These are phyloP conservation scores for Lentinus brumalis DNA, from an alignment of 768 basidiomycete species.

Conservation along the genomic window DNA sequence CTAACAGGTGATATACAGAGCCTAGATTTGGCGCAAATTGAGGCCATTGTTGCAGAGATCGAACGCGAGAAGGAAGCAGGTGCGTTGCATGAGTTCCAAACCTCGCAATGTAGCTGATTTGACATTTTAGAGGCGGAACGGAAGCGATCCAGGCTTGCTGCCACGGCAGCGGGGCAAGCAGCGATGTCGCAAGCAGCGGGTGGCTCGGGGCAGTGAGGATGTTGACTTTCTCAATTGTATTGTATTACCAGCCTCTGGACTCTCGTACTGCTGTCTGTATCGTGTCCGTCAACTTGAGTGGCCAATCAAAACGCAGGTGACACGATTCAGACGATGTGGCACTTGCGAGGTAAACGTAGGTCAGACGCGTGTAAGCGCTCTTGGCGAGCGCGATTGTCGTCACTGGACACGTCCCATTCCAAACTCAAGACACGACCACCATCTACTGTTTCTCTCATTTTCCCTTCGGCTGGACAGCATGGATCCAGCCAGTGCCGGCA, in stretches of 20 bases:
- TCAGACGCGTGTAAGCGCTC: not conserved
- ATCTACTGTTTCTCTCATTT: not conserved
- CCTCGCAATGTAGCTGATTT: slow-evolving; percentile 4
- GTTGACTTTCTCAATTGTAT: slow-evolving; percentile 12
- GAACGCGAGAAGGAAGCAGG: slow-evolving; percentile 97
- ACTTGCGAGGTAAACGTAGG: not conserved
- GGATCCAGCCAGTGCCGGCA: slow-evolving; percentile 2
- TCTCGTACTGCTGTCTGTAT: not conserved
- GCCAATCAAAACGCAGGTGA: no score
- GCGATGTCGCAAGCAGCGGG: slow-evolving; percentile 72
- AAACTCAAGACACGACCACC: not conserved
- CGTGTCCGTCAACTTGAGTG: no score
- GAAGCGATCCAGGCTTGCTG: slow-evolving; percentile 87
- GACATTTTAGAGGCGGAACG: slow-evolving; percentile 80
- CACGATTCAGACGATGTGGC: no score
- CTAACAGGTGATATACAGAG: slow-evolving; percentile 50
- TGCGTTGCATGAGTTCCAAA: slow-evolving; percentile 28
- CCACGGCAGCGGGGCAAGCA: slow-evolving; percentile 88
- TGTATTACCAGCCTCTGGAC: slow-evolving; percentile 7
- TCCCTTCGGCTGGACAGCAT: not conserved
- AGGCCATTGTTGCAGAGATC: slow-evolving; percentile 88
- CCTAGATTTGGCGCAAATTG: slow-evolving; percentile 84
- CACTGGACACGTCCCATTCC: slow-evolving; percentile 15
- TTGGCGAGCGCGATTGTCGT: not conserved
- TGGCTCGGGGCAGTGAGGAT: slow-evolving; percentile 38